Evolutionary conservation across 2,329 filamentous ascomycete genomes (phyloP).

Genomic region (Fusarium udum): DNA sequence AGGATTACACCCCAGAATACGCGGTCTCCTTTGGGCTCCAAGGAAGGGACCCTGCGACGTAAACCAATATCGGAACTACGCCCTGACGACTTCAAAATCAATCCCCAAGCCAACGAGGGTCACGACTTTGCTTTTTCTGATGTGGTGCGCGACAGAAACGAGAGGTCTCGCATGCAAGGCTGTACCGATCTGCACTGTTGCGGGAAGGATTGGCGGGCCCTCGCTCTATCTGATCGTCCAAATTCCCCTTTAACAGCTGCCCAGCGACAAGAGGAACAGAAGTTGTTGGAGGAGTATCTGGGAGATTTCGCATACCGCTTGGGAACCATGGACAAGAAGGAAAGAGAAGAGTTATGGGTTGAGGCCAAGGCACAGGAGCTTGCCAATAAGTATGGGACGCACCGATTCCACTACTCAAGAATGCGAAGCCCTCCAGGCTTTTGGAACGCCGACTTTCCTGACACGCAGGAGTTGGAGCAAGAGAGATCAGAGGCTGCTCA

Average conservation of each 20-base stretch:
- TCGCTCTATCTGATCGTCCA: constrained; percentile 65
- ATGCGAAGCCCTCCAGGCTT: constrained; percentile 83
- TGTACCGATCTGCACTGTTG: constrained; percentile 83
- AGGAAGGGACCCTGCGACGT: constrained; percentile 61
- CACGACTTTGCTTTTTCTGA: constrained; percentile 78
- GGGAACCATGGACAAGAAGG: constrained; percentile 64
- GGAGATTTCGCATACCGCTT: constrained; percentile 69
- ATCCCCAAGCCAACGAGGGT: constrained; percentile 76
- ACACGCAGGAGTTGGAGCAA: constrained; percentile 79
- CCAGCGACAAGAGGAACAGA: constrained; percentile 55
- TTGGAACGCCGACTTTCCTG: constrained; percentile 90
- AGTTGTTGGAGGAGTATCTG: constrained; percentile 65
- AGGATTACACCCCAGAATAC: constrained; percentile 19
- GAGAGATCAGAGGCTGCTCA: constrained; percentile 73
- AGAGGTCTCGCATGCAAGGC: constrained; percentile 75
- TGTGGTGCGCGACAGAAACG: constrained; percentile 75
- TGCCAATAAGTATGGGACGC: constrained; percentile 79
- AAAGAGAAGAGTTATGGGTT: constrained; percentile 74
- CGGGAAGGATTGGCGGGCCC: constrained; percentile 73
- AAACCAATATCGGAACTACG: constrained; percentile 66
- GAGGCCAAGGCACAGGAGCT: constrained; percentile 78
- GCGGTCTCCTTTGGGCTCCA: constrained; percentile 25
- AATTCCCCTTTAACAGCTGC: constrained; percentile 49
- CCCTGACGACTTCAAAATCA: constrained; percentile 83
- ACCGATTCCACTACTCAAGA: constrained; percentile 78